A percentile compares a stretch with the other conserved stretches of the same genome.
Conservation (phyloP, 306 rosid species). For the Vigna reflexopilosa region DNA sequence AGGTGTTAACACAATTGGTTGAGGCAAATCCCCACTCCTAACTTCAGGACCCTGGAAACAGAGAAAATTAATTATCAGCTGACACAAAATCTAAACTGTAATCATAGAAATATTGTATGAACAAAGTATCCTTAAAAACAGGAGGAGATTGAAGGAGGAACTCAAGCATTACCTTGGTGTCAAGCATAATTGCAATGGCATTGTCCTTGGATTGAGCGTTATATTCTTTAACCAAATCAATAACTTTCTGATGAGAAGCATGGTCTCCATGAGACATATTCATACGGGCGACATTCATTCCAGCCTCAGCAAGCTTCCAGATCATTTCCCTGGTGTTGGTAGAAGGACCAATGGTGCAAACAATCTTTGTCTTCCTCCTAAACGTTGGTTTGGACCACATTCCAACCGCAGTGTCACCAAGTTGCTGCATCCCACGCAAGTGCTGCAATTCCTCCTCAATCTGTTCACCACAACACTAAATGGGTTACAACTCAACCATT, state of each 20-base stretch:
- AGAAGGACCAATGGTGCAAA: constrained; percentile 97
- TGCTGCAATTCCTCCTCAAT: constrained; percentile 65
- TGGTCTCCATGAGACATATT: constrained; percentile 99
- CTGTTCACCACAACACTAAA: constrained; percentile 48
- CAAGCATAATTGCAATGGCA: constrained; percentile 93
- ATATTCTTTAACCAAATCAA: constrained; percentile 93
- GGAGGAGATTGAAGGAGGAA: not conserved
- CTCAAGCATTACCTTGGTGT: constrained; percentile 72
- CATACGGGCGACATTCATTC: constrained; percentile 96
- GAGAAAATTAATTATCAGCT: constrained; percentile 16
- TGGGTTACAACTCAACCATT: not conserved
- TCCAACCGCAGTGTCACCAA: constrained; percentile 64
- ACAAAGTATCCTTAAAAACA: not conserved
- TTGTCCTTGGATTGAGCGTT: constrained; percentile 80
- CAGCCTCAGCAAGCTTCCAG: constrained; percentile 98
- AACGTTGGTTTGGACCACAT: constrained; percentile 88
- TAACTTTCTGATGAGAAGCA: constrained; percentile 94
- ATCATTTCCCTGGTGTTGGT: constrained; percentile 92
- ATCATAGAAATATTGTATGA: not conserved
- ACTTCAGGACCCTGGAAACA: constrained; percentile 87
- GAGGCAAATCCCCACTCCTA: constrained; percentile 94
- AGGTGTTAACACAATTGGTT: constrained; percentile 60
- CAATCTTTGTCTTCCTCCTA: constrained; percentile 94
- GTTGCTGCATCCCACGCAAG: constrained; percentile 61
- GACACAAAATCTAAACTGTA: not conserved